Base-by-base conservation (phyloP, 805 yeast species). In the Starmerella vitae region DNA sequence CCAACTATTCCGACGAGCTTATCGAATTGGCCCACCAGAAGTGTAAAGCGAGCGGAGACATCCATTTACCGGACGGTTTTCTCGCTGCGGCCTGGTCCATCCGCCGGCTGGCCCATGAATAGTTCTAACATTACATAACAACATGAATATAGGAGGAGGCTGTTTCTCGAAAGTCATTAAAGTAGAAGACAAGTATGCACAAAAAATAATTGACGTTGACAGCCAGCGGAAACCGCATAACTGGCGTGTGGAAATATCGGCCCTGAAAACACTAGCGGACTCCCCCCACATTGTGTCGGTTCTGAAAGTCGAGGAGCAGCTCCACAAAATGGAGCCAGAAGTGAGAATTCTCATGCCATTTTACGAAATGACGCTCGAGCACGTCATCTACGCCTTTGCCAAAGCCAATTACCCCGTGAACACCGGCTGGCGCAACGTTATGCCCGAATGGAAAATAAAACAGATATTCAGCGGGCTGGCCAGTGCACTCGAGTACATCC, bases 191-290 rank as follows among this genome's bases (percentile, higher is more conserved):
- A 53, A 49, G 7, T 17, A 59, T 7, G 78, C 74, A 0, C 44
- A 74, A 31, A 74, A 74, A 49, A 52, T 65, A 15, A 62, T 68
- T 1, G 65, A 66, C 14, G 67, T 68, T 3, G 74, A 67, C 32
- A 71, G 66, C 30, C 72, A 70, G 39, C 54, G 57, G 15, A 68
- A 73, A 2, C 80, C 80, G 2, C 80, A 74, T 47, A 60, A 60
- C 42, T 62, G 70, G n/a, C 39, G 59, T 18, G 62, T 60, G 32
- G 80, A 74, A 50, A 46, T 69, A 26, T 55, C 53, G 20, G 50
- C 71, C 3, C 50, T 74, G 29, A 38, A 44, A 26, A 27, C 57
- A 30, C 39, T 48, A 14, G 39, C 49, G 19, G 38, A 43, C 20
- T 38, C 37, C 26, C 38, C 36, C 6, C 34, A 44, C 22, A 39